Evolutionary conservation across 331 rosid species (phyloP).

Genomic region (Cydonia oblonga): DNA sequence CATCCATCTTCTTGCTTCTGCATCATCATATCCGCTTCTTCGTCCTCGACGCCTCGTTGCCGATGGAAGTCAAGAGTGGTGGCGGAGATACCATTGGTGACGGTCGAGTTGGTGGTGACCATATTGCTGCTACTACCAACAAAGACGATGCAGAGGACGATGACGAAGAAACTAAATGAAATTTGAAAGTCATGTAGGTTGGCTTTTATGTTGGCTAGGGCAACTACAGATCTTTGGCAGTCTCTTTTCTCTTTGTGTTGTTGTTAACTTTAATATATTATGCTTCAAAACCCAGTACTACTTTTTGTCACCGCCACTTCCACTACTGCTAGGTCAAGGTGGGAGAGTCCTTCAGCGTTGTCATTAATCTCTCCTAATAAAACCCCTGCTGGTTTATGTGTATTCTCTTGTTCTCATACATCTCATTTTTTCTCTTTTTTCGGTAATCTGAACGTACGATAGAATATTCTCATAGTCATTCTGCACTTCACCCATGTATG

Average conservation of each 20-base stretch:
- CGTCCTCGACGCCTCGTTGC: background rate
- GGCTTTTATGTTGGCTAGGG: constrained; percentile 6
- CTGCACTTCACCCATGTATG: background rate
- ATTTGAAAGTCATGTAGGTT: background rate
- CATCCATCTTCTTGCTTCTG: background rate
- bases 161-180: background rate
- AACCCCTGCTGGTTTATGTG: background rate
- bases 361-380: background rate
- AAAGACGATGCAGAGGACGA: background rate
- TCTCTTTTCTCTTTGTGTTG: background rate
- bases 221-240: constrained; percentile 21
- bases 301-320: background rate
- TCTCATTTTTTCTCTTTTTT: background rate
- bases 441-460: background rate
- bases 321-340: background rate
- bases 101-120: background rate
- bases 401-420: background rate
- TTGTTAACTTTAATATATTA: background rate
- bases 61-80: background rate
- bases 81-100: constrained; percentile 1
- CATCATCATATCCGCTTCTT: background rate
- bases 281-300: background rate
- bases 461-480: accelerated
- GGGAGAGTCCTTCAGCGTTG: background rate
- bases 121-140: background rate